A percentile compares a stretch with the other conserved stretches of the same genome.
These are phyloP conservation scores for Trichoderma arundinaceum DNA, from an alignment of 2,329 filamentous ascomycete species.

Conservation along the genomic window DNA sequence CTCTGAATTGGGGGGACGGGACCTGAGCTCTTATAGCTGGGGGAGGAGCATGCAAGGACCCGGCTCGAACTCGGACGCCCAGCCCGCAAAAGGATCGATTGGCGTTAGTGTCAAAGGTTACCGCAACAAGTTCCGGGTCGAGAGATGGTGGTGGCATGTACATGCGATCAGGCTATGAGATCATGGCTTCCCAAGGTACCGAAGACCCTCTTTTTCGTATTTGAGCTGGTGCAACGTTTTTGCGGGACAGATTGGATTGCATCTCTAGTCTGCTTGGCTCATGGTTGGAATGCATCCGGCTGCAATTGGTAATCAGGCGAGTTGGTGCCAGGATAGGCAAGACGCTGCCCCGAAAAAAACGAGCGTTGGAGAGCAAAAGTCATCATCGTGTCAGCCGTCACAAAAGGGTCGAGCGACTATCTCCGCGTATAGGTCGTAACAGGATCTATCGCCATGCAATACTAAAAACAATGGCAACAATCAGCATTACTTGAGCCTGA, in stretches of 20 bases:
- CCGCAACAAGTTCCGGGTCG: conserved; percentile 2
- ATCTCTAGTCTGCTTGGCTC: not conserved
- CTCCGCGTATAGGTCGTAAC: conserved; percentile 2
- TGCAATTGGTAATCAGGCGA: conserved; percentile 20
- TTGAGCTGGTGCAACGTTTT: not conserved
- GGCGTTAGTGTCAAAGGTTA: conserved; percentile 23
- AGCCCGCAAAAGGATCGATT: conserved; percentile 5
- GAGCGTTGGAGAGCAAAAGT: not conserved
- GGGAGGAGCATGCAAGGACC: not conserved
- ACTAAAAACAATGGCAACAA: not conserved
- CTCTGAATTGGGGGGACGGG: conserved; percentile 9
- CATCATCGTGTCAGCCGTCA: conserved; percentile 27
- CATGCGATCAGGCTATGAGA: conserved; percentile 8
- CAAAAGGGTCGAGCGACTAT: too few relatives aligned
- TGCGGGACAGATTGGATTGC: not conserved
- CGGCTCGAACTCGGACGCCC: not conserved
- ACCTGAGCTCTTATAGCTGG: conserved; percentile 38
- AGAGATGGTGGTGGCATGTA: conserved; percentile 1
- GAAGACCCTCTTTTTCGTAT: not conserved
- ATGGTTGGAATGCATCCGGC: conserved; percentile 11
- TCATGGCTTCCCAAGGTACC: conserved; percentile 15
- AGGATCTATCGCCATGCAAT: not conserved
- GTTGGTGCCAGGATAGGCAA: not conserved
- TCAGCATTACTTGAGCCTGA: conserved; percentile 42
- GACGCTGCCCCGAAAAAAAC: not conserved